Percentiles rank a stretch among this genome's conserved stretches.
Conservation (phyloP, 305 asterid species). For the Fraxinus baroniana region DNA sequence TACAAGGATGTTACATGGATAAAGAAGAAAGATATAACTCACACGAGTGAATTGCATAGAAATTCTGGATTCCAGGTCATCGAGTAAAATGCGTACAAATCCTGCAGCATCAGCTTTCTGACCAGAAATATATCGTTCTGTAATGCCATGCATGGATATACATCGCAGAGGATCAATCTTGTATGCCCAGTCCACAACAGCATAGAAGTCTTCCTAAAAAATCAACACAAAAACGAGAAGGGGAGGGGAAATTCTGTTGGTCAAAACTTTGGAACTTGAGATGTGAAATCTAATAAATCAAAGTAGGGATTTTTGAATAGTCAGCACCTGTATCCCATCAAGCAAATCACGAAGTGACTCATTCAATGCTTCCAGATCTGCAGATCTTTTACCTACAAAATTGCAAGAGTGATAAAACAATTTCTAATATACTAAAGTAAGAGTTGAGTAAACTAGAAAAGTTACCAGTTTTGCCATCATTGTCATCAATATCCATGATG, state of each 20-base stretch:
- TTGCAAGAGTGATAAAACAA: constrained; percentile 18
- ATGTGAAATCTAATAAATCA: constrained; percentile 17
- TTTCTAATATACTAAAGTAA: constrained; percentile 17
- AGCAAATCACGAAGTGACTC: constrained; percentile 91
- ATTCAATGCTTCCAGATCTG: constrained; percentile 85
- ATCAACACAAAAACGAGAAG: constrained; percentile 7
- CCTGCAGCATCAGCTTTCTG: constrained; percentile 99
- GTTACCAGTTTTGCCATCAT: constrained; percentile 63
- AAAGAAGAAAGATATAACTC: constrained; percentile 35
- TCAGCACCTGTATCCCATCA: constrained; percentile 91
- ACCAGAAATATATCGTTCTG: constrained; percentile 94
- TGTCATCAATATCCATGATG: constrained; percentile 95
- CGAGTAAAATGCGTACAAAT: constrained; percentile 92
- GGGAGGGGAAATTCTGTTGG: constrained; percentile 19
- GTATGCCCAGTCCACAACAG: constrained; percentile 99
- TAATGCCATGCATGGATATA: constrained; percentile 98
- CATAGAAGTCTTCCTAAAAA: constrained; percentile 94
- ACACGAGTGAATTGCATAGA: constrained; percentile 82
- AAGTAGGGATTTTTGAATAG: constrained; percentile 20
- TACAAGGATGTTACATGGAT: constrained; percentile 4
- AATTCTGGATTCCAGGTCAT: constrained; percentile 88
- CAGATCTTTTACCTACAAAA: constrained; percentile 62
- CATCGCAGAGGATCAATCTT: constrained; percentile 97
- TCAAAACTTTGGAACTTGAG: constrained; percentile 22
- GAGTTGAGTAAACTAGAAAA: constrained; percentile 24